These are phyloP conservation scores for Lippia alba DNA, from an alignment of 305 asterid species.

Conservation along the genomic window DNA sequence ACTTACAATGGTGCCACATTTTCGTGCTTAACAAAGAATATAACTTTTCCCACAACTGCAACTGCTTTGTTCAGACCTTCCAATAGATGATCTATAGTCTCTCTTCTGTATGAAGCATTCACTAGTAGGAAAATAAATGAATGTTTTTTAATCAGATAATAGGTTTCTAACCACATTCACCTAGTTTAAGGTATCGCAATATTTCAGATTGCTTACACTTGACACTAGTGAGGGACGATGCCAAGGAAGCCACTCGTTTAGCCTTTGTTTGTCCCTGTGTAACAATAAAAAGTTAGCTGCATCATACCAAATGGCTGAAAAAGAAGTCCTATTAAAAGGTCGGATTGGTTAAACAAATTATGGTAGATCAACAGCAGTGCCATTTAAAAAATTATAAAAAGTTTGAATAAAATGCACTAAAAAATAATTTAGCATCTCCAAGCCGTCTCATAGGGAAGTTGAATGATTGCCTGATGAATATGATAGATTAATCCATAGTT, in stretches of 20 bases:
- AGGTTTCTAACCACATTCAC: slow-evolving; percentile 27
- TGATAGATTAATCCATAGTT: not conserved
- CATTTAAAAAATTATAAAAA: not conserved
- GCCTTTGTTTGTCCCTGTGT: slow-evolving; percentile 74
- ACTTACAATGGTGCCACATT: slow-evolving; percentile 74
- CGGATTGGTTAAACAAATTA: slow-evolving; percentile 1
- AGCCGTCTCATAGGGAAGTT: slow-evolving; percentile 3
- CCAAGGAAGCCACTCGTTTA: slow-evolving; percentile 70
- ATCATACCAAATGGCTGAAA: slow-evolving; percentile 11
- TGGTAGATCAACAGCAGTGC: too few species aligned
- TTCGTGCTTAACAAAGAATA: slow-evolving; percentile 61
- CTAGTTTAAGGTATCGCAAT: slow-evolving; percentile 25
- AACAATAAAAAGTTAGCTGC: slow-evolving; percentile 36
- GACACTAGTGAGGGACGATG: slow-evolving; percentile 68
- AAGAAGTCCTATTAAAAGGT: not conserved
- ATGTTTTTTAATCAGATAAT: slow-evolving; percentile 27
- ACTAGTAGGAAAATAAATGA: slow-evolving; percentile 46
- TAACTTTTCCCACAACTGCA: slow-evolving; percentile 63
- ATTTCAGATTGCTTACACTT: slow-evolving; percentile 55
- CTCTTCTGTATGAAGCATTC: slow-evolving; percentile 61
- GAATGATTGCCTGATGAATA: not conserved
- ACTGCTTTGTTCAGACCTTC: slow-evolving; percentile 78
- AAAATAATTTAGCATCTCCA: not conserved
- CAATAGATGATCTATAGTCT: slow-evolving; percentile 52
- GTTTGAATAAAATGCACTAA: not conserved